Evolutionary conservation across 257 asterid genomes (phyloP).

Genomic region (Solanum habrochaites): DNA sequence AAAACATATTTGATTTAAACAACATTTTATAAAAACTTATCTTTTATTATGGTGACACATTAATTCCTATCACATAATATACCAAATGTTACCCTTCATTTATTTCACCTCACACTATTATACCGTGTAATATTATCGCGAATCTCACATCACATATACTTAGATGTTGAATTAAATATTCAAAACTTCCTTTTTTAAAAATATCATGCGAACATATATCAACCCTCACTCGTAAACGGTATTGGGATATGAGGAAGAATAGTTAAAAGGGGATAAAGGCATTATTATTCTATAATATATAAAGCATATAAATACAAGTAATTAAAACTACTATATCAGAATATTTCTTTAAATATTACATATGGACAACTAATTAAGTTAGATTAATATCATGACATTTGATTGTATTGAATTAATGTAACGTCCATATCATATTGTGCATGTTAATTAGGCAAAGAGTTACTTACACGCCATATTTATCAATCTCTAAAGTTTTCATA

Average conservation of each 20-base stretch:
- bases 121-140: not conserved
- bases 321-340: not conserved
- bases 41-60: not conserved
- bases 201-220: not conserved
- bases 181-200: not conserved
- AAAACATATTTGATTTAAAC: too few relatives aligned
- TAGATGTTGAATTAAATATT: too few relatives aligned
- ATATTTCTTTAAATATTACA: not conserved
- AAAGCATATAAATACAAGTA: not conserved
- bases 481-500: not conserved
- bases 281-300: too few relatives aligned
- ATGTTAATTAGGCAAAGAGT: not conserved
- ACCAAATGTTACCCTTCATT: not conserved
- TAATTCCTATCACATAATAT: not conserved
- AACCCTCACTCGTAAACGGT: not conserved
- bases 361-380: not conserved
- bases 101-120: not conserved
- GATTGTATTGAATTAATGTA: not conserved
- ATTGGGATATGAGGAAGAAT: not conserved
- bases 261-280: not conserved
- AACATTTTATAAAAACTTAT: too few relatives aligned
- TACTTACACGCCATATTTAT: not conserved
- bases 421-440: not conserved
- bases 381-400: not conserved
- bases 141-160: not conserved